These are phyloP conservation scores for Kluyveromyces siamensis DNA, from an alignment of 805 yeast species.

Conservation along the genomic window DNA sequence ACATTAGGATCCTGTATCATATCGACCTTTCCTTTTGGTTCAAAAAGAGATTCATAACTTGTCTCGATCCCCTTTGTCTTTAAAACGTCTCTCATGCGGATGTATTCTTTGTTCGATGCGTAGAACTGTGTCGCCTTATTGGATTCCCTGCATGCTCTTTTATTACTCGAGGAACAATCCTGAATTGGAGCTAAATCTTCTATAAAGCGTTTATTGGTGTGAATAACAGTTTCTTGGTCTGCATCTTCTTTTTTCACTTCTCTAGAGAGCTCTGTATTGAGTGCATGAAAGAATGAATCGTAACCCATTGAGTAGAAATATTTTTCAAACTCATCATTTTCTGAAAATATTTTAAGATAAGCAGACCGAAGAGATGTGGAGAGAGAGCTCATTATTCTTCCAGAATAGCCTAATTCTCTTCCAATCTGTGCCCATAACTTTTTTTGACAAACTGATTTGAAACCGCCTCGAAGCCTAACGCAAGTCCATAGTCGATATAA, in stretches of 20 bases:
- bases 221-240: neutral
- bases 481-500: conserved; percentile 47
- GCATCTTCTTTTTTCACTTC: neutral
- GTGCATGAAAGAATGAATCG: neutral
- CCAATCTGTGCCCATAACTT: conserved; percentile 82
- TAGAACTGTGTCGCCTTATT: conserved; percentile 17
- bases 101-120: conserved; percentile 38
- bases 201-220: neutral
- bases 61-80: conserved; percentile 43
- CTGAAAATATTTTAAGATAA: conserved; percentile 38
- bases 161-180: neutral
- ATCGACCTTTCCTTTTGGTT: conserved; percentile 33
- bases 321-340: conserved; percentile 19
- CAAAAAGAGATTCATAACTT: conserved; percentile 40
- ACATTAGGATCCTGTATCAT: conserved; percentile 26
- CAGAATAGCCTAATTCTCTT: conserved; percentile 68
- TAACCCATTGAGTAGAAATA: neutral
- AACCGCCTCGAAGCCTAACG: conserved; percentile 62
- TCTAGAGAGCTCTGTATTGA: neutral
- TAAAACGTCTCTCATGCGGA: conserved; percentile 38
- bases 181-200: neutral
- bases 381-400: conserved; percentile 60
- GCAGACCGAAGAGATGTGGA: conserved; percentile 58
- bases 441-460: conserved; percentile 47
- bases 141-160: neutral